A percentile compares a stretch with the other conserved stretches of the same genome.
Evolutionary conservation across 805 yeast genomes (phyloP).

Genomic region (Ogataea ganodermae): DNA sequence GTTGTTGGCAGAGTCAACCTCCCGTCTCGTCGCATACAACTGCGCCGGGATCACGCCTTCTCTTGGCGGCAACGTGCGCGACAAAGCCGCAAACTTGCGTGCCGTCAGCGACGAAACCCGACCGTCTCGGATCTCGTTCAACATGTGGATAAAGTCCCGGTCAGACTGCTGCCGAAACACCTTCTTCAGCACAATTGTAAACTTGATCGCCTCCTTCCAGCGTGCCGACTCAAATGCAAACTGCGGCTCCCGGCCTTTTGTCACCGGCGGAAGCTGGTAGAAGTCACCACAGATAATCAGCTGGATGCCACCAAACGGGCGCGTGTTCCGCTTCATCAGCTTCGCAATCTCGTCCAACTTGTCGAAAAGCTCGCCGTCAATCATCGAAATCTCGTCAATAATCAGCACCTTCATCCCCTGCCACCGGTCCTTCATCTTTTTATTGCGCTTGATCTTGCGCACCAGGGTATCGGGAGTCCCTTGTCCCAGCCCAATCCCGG

Average conservation of each 20-base stretch:
- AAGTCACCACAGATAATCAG: conserved; percentile 78
- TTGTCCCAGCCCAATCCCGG: conserved; percentile 75
- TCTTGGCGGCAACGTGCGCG: conserved; percentile 50
- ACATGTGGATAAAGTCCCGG: conserved; percentile 65
- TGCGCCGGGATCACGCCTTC: conserved; percentile 74
- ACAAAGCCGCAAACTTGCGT: conserved; percentile 50
- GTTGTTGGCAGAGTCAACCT: conserved; percentile 68
- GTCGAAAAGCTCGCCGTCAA: conserved; percentile 67
- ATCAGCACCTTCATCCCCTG: conserved; percentile 55
- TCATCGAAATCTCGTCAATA: conserved; percentile 81
- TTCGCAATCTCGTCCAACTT: conserved; percentile 64
- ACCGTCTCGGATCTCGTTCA: conserved; percentile 74
- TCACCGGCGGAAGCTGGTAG: conserved; percentile 78
- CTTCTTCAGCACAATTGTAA: conserved; percentile 59
- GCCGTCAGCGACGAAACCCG: conserved; percentile 49
- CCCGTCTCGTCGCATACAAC: conserved; percentile 68
- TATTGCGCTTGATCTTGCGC: conserved; percentile 54
- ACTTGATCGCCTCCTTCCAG: conserved; percentile 61
- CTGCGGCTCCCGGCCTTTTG: conserved; percentile 35
- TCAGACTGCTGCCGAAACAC: conserved; percentile 82
- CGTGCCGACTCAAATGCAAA: conserved; percentile 68
- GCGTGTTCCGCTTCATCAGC: conserved; percentile 41
- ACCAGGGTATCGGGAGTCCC: conserved; percentile 49
- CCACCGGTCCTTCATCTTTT: conserved; percentile 58
- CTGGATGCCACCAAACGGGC: conserved; percentile 83